Evolutionary conservation across 306 rosid genomes (phyloP).

Genomic region (Cicer chorassanicum): DNA sequence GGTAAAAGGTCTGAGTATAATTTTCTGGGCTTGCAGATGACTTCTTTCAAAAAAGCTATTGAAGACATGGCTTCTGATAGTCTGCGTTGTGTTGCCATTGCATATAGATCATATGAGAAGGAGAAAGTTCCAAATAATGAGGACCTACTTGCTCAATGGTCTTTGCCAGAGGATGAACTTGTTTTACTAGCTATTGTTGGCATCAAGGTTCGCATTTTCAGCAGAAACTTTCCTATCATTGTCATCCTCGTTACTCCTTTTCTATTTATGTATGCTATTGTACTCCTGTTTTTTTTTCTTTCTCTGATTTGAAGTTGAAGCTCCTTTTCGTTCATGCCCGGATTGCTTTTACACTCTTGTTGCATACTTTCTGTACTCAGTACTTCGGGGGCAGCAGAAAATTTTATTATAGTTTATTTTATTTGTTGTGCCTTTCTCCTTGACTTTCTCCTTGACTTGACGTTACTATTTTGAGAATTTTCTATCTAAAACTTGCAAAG

Average conservation of each 20-base stretch:
- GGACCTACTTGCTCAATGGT: conserved; percentile 74
- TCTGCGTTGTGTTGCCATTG: conserved; percentile 93
- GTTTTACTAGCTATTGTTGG: conserved; percentile 92
- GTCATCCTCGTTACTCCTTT: conserved; percentile 4
- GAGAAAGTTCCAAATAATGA: conserved; percentile 73
- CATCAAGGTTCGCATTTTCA: conserved; percentile 66
- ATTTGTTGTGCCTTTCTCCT: conserved; percentile 33
- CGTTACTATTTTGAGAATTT: not conserved
- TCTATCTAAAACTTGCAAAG: not conserved
- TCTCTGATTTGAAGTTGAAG: conserved; percentile 29
- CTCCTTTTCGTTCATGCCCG: not conserved
- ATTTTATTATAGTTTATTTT: conserved; percentile 14
- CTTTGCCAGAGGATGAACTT: conserved; percentile 87
- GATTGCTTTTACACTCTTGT: conserved; percentile 26
- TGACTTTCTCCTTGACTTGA: conserved; percentile 33
- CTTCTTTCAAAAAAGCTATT: conserved; percentile 67
- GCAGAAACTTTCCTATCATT: conserved; percentile 17
- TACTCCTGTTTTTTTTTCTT: not conserved
- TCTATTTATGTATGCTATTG: conserved; percentile 2
- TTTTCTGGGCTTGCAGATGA: conserved; percentile 54
- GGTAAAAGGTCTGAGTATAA: conserved; percentile 12
- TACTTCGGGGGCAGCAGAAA: conserved; percentile 17
- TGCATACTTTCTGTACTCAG: conserved; percentile 23
- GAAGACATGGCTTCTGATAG: conserved; percentile 87
- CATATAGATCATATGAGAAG: conserved; percentile 69